Evolutionary conservation across 768 basidiomycete species (phyloP).

Genomic region (Polyporus arcularius): DNA sequence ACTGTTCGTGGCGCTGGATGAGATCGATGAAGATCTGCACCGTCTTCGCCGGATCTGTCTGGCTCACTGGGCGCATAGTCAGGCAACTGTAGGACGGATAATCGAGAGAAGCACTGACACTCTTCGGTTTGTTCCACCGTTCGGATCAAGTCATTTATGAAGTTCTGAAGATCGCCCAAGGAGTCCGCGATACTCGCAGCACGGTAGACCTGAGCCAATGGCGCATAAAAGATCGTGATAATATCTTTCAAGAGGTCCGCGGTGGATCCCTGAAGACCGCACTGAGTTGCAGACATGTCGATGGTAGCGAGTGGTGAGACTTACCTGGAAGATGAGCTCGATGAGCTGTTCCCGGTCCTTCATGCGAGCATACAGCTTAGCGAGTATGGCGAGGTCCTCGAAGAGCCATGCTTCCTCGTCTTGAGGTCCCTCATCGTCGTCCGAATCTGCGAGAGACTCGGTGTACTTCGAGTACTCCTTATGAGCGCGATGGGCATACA

Average conservation of each 20-base stretch:
- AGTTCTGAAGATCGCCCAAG: slow-evolving; percentile 85
- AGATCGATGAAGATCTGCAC: slow-evolving; percentile 94
- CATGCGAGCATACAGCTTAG: slow-evolving; percentile 75
- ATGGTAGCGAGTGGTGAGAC: slow-evolving; percentile 13
- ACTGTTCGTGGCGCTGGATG: slow-evolving; percentile 90
- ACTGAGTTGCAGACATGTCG: background rate
- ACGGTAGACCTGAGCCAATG: slow-evolving; percentile 94
- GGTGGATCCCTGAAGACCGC: slow-evolving; percentile 72
- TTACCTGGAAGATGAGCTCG: slow-evolving; percentile 90
- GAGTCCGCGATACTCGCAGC: slow-evolving; percentile 98
- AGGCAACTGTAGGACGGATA: too few relatives aligned
- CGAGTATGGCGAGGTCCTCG: slow-evolving; percentile 84
- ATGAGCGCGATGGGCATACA: slow-evolving; percentile 79
- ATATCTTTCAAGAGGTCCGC: slow-evolving; percentile 96
- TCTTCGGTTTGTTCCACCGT: slow-evolving; percentile 94
- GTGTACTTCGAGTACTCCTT: slow-evolving; percentile 65
- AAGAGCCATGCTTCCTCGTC: slow-evolving; percentile 97
- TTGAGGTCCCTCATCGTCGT: slow-evolving; percentile 89
- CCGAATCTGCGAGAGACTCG: slow-evolving; percentile 72
- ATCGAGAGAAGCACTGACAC: slow-evolving; percentile 48
- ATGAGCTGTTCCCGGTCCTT: slow-evolving; percentile 91
- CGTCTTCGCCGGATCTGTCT: slow-evolving; percentile 80
- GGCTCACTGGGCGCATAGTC: slow-evolving; percentile 54
- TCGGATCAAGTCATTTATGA: slow-evolving; percentile 91
- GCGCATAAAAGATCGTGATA: slow-evolving; percentile 97